phyloP scores from a whole-genome alignment of 495 filamentous ascomycete genomes.

The Jackrogersella multiformis region DNA sequence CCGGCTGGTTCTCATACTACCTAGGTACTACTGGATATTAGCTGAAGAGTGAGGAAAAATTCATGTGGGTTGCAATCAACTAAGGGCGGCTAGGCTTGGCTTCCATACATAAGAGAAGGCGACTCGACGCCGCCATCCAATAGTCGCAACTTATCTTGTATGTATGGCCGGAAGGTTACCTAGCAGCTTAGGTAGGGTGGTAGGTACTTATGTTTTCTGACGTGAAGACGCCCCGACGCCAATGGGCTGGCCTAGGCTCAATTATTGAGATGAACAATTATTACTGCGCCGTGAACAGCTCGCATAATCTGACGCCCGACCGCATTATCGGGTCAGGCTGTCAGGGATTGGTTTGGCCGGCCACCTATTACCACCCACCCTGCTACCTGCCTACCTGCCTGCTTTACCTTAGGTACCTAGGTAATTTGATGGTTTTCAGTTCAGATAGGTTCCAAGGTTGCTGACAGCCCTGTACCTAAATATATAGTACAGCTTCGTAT shows the following conservation, averaged over 20 bases:
- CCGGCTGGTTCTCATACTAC: too few species aligned
- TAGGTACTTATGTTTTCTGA: conserved; percentile 3
- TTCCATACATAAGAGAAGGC: conserved; percentile 1
- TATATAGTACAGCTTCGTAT: conserved; percentile 6
- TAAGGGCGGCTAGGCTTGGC: conserved; percentile 19
- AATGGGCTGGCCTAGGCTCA: conserved; percentile 19
- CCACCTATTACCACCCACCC: not conserved
- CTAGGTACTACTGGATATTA: not conserved
- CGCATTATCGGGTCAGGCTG: not conserved
- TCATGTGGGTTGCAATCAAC: conserved; percentile 15
- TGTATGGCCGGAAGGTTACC: not conserved
- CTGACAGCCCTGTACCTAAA: not conserved
- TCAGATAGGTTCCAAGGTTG: not conserved
- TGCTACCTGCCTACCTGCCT: not conserved
- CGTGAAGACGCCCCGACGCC: not conserved
- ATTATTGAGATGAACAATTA: not conserved
- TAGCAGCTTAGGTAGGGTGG: too few species aligned
- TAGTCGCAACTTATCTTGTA: conserved; percentile 17
- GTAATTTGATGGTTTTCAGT: not conserved
- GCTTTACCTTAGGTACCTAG: not conserved
- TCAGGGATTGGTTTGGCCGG: not conserved
- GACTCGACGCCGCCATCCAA: conserved; percentile 26
- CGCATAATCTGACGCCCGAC: not conserved
- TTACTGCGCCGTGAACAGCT: not conserved
- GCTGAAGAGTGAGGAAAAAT: not conserved